Evolutionary conservation across 2,329 filamentous ascomycete genomes (phyloP).

Genomic region (Penicillium sp.): DNA sequence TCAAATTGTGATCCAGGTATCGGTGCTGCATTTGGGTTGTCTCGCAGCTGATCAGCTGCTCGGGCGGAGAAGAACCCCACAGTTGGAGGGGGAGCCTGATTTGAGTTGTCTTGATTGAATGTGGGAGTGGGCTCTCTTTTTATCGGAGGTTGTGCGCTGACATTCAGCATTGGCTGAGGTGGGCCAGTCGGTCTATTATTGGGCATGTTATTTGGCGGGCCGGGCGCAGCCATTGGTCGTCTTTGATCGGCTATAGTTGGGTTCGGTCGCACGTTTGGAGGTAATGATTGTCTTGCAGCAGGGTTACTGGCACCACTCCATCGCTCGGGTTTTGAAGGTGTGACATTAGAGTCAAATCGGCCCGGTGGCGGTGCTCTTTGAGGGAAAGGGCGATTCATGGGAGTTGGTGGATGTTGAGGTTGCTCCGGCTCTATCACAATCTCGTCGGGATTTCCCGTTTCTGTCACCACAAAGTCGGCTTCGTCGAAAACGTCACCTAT

Average conservation of each 20-base stretch:
- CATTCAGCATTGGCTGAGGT: slow-evolving; percentile 23
- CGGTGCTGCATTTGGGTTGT: slow-evolving; percentile 51
- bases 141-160: slow-evolving; percentile 26
- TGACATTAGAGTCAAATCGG: slow-evolving; percentile 33
- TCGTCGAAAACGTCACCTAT: slow-evolving; percentile 70
- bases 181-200: slow-evolving; percentile 24
- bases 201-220: slow-evolving; percentile 25
- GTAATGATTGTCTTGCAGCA: slow-evolving; percentile 28
- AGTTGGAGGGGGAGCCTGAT: slow-evolving; percentile 34
- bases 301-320: slow-evolving; percentile 30
- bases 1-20: slow-evolving; percentile 64
- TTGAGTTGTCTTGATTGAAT: slow-evolving; percentile 28
- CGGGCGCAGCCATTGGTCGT: slow-evolving; percentile 24
- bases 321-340: slow-evolving; percentile 46
- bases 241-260: slow-evolving; percentile 26
- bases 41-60: slow-evolving; percentile 62
- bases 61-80: slow-evolving; percentile 71
- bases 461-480: slow-evolving; percentile 71
- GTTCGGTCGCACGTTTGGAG: slow-evolving; percentile 30
- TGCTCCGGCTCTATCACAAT: slow-evolving; percentile 58
- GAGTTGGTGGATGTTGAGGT: slow-evolving; percentile 32
- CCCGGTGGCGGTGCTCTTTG: slow-evolving; percentile 28
- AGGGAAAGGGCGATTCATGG: slow-evolving; percentile 27
- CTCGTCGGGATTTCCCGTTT: slow-evolving; percentile 76
- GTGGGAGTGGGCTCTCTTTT: slow-evolving; percentile 31